Conservation (phyloP, 2,329 filamentous ascomycete species). For the Apiospora malaysiana region DNA sequence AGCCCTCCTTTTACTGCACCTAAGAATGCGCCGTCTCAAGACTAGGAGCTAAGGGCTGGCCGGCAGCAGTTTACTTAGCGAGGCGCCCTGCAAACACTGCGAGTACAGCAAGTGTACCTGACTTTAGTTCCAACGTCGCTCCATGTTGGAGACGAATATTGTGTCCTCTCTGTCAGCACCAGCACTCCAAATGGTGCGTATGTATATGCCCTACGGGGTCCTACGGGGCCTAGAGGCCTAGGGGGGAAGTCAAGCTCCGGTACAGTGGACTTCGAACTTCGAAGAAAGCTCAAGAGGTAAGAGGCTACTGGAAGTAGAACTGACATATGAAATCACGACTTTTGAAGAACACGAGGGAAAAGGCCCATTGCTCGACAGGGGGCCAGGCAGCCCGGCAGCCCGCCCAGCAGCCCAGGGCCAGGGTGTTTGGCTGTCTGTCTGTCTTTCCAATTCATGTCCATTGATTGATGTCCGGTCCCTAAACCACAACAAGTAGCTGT, state of each 20-base stretch:
- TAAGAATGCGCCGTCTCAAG: conserved; percentile 16
- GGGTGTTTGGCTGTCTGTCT: not conserved
- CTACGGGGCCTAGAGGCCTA: not conserved
- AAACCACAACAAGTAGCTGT: conserved; percentile 1
- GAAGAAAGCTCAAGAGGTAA: too few relatives aligned
- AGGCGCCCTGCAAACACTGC: not conserved
- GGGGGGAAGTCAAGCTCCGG: not conserved
- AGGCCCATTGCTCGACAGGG: not conserved
- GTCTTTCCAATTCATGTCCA: not conserved
- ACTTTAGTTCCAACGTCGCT: conserved; percentile 6
- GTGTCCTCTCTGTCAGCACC: not conserved
- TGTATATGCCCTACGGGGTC: not conserved
- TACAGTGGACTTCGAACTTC: too few relatives aligned
- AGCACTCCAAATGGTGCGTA: not conserved
- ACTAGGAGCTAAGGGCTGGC: not conserved
- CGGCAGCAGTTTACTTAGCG: not conserved
- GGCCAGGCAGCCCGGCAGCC: too few relatives aligned
- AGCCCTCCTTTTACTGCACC: not conserved
- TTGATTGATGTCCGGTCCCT: not conserved
- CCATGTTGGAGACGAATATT: not conserved
- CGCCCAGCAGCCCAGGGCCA: not conserved
- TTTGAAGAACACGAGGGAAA: conserved; percentile 9
- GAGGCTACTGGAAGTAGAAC: not conserved
- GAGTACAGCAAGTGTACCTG: not conserved
- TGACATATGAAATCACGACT: not conserved